phyloP scores from a whole-genome alignment of 2,329 filamentous ascomycete species.

The Fusarium begoniae region DNA sequence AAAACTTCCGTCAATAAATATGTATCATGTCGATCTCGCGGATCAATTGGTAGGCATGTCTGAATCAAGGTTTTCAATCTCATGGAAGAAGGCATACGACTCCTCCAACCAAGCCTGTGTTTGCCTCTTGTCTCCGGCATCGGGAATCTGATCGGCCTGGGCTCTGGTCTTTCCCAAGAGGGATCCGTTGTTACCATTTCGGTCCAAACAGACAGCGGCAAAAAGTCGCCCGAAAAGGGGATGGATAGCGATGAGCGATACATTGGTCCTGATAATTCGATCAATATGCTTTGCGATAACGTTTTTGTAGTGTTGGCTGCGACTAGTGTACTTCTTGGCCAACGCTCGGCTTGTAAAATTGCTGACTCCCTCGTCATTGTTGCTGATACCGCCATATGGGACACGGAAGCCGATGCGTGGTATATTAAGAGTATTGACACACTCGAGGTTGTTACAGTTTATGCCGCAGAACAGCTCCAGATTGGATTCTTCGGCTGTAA shows the following conservation, averaged over 20 bases:
- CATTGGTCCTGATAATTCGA: neutral
- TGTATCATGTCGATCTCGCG: too few species aligned
- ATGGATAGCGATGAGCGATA: neutral
- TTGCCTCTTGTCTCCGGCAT: neutral
- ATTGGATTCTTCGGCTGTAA: neutral
- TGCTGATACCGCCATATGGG: neutral
- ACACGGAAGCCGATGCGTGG: neutral
- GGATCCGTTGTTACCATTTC: neutral
- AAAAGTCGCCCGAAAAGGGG: neutral
- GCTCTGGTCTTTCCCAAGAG: neutral
- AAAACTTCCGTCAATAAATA: too few species aligned
- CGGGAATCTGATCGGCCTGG: neutral
- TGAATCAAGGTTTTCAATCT: neutral
- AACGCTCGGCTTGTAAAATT: neutral
- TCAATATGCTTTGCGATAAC: neutral
- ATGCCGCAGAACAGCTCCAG: neutral
- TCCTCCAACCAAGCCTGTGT: neutral
- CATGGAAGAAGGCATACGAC: neutral
- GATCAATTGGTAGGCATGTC: too few species aligned
- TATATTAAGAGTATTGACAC: too few species aligned
- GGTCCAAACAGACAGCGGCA: neutral
- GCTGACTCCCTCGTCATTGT: neutral
- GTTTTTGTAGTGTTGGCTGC: neutral
- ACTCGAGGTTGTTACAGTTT: neutral
- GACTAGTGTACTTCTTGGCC: neutral